Conservation (phyloP, 2,329 filamentous ascomycete genomes). For the Fusarium piperis region DNA sequence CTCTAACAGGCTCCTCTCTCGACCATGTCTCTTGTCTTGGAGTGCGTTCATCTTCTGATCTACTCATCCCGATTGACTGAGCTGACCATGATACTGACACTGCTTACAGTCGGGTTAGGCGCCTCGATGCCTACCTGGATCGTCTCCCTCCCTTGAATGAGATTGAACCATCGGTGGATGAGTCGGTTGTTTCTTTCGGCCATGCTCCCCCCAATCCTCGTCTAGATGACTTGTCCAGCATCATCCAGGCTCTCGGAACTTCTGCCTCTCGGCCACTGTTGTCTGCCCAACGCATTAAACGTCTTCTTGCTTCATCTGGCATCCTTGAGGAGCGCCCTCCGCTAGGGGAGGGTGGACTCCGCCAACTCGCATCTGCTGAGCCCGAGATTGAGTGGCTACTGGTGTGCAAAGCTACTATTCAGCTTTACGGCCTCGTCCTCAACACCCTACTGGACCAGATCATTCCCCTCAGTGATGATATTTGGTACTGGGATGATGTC, state of each 20-base stretch:
- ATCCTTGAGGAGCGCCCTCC: conserved; percentile 56
- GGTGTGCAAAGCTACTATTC: conserved; percentile 90
- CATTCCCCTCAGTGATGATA: conserved; percentile 82
- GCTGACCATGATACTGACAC: conserved; percentile 26
- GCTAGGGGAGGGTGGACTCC: conserved; percentile 27
- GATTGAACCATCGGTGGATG: conserved; percentile 53
- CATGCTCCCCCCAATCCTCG: conserved; percentile 60
- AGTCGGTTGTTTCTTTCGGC: conserved; percentile 50
- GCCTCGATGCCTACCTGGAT: conserved; percentile 72
- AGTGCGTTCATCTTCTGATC: conserved; percentile 38
- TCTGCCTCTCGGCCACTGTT: conserved; percentile 71
- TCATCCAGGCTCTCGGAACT: conserved; percentile 77
- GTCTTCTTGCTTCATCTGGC: conserved; percentile 70
- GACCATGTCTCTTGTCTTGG: conserved; percentile 44
- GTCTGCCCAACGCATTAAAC: conserved; percentile 66
- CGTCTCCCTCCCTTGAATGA: conserved; percentile 59
- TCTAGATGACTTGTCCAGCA: conserved; percentile 70
- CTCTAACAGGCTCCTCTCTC: conserved; percentile 22
- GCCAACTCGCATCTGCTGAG: conserved; percentile 65
- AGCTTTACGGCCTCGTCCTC: conserved; percentile 84
- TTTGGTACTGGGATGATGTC: conserved; percentile 96
- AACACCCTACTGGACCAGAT: conserved; percentile 83
- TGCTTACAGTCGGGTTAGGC: conserved; percentile 65
- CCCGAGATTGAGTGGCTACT: conserved; percentile 90
- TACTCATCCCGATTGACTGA: neutral